phyloP scores from a whole-genome alignment of 1,284 basidiomycete species.

The Puccinia polysora region DNA sequence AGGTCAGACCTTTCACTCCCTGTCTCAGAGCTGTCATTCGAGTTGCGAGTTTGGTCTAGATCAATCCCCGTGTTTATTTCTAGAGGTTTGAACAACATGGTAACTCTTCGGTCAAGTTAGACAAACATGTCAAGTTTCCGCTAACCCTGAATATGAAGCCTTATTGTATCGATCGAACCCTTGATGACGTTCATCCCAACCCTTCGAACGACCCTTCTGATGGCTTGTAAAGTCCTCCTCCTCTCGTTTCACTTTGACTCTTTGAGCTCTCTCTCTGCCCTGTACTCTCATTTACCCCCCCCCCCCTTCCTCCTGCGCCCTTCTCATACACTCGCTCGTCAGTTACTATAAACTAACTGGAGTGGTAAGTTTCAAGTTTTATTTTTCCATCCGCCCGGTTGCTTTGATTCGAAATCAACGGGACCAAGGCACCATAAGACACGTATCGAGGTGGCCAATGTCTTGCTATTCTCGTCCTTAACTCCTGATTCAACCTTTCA shows the following conservation, averaged over 20 bases:
- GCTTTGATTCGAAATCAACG: no score
- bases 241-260: no score
- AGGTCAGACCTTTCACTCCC: constrained; percentile 5
- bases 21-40: background rate
- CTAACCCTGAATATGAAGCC: constrained; percentile 37
- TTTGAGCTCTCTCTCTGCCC: background rate
- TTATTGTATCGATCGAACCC: background rate
- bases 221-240: no score
- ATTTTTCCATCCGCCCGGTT: background rate
- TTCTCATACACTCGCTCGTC: background rate
- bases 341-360: constrained; percentile 36
- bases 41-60: background rate
- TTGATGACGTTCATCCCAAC: background rate
- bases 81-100: constrained; percentile 40
- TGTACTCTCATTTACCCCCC: background rate
- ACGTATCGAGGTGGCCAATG: no score
- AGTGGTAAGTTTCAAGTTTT: constrained; percentile 9
- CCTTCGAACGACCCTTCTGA: background rate
- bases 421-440: no score
- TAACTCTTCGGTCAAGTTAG: constrained; percentile 18
- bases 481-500: background rate
- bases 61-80: background rate
- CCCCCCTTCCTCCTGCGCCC: no score
- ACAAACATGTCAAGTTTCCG: constrained; percentile 36
- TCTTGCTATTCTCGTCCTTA: background rate